Conservation (phyloP, 495 filamentous ascomycete genomes). For the Terfezia boudieri region DNA sequence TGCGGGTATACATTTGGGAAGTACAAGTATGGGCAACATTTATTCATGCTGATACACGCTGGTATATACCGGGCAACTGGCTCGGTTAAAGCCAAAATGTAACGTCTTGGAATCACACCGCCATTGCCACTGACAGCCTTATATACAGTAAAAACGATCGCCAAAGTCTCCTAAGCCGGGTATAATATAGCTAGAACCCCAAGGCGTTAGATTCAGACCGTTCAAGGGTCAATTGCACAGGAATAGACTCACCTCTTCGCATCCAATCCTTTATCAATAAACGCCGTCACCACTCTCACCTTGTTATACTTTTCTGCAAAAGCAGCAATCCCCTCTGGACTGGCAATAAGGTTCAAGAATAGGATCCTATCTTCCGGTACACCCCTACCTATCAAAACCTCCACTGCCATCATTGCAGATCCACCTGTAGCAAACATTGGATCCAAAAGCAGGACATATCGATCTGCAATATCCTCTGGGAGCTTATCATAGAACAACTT, state of each 20-base stretch:
- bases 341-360: constrained; percentile 90
- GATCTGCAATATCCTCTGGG: constrained; percentile 69
- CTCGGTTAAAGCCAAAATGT: too few species aligned
- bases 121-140: not conserved
- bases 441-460: constrained; percentile 90
- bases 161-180: constrained; percentile 93
- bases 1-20: too few species aligned
- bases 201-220: not conserved
- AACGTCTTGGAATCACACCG: too few species aligned
- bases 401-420: constrained; percentile 88
- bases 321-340: constrained; percentile 69
- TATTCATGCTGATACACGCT: too few species aligned
- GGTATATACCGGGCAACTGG: too few species aligned
- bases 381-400: constrained; percentile 66
- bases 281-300: constrained; percentile 82
- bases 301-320: constrained; percentile 88
- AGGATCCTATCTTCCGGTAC: constrained; percentile 89
- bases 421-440: constrained; percentile 99
- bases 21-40: too few species aligned
- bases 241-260: constrained; percentile 64
- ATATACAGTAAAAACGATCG: constrained; percentile 89
- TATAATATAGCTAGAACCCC: constrained; percentile 57
- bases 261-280: constrained; percentile 82
- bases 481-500: constrained; percentile 94
- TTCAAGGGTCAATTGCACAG: too few species aligned